phyloP scores from a whole-genome alignment of 805 yeast genomes.

The Spathaspora girioi region DNA sequence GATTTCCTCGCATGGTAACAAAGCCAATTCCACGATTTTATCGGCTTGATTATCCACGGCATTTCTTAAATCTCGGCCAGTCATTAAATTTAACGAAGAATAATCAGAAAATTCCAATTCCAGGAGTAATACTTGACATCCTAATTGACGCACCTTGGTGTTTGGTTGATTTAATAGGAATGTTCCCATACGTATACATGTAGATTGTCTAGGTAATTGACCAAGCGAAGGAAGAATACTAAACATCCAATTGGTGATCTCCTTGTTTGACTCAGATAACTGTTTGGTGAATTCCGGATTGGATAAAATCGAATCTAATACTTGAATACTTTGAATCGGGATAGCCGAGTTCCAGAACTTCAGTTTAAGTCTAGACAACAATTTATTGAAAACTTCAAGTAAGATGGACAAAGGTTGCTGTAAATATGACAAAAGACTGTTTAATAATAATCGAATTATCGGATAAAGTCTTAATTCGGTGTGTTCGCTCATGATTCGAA shows the following conservation, averaged over 20 bases:
- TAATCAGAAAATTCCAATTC: conserved; percentile 10
- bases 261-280: conserved; percentile 17
- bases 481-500: conserved; percentile 24
- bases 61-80: conserved; percentile 46
- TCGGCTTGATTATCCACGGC: conserved; percentile 44
- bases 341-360: conserved; percentile 54
- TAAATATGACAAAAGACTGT: conserved; percentile 50
- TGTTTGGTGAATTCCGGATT: conserved; percentile 45
- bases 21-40: conserved; percentile 20
- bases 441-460: conserved; percentile 40
- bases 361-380: conserved; percentile 39
- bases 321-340: conserved; percentile 52
- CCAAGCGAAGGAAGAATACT: conserved; percentile 33
- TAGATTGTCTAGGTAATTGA: conserved; percentile 48
- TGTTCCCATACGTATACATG: conserved; percentile 46
- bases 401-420: conserved; percentile 50
- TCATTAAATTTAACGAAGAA: conserved; percentile 34
- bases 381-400: conserved; percentile 46
- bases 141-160: conserved; percentile 3
- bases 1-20: conserved; percentile 7
- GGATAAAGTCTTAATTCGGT: conserved; percentile 31
- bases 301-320: conserved; percentile 57
- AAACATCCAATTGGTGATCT: conserved; percentile 42
- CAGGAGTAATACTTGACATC: neutral
- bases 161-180: conserved; percentile 7